phyloP scores from a whole-genome alignment of 139 green algal genomes.

The Zygnema circumcarinatum region DNA sequence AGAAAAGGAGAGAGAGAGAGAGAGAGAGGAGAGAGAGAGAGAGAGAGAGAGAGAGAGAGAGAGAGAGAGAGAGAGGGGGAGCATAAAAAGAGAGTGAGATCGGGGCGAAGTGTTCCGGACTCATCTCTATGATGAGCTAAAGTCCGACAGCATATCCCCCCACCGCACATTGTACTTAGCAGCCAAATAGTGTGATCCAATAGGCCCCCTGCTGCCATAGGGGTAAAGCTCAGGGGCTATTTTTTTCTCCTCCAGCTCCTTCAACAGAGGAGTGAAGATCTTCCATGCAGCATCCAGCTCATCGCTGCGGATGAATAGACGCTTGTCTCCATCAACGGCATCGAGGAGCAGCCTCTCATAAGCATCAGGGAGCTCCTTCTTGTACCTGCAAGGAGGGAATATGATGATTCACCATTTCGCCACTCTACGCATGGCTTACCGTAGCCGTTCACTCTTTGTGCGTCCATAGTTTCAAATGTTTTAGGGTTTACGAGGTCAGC shows the following conservation, averaged over 20 bases:
- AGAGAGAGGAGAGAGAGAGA: no score
- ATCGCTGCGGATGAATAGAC: slow-evolving; percentile 92
- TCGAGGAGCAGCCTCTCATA: slow-evolving; percentile 99
- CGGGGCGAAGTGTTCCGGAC: not conserved
- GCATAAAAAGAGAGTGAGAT: not conserved
- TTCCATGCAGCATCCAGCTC: slow-evolving; percentile 91
- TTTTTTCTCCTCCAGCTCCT: slow-evolving; percentile 65
- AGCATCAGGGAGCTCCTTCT: slow-evolving; percentile 83
- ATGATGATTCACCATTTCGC: no score
- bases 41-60: no score
- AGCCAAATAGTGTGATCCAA: slow-evolving; percentile 97
- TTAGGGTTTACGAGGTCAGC: no score
- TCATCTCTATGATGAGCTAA: not conserved
- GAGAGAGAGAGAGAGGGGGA: not conserved
- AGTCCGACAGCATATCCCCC: slow-evolving; percentile 74
- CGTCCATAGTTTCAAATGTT: no score
- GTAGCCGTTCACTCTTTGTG: no score
- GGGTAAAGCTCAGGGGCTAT: slow-evolving; percentile 95
- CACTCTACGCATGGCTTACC: no score
- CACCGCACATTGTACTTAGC: slow-evolving; percentile 95
- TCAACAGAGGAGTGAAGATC: slow-evolving; percentile 94
- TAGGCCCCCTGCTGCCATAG: slow-evolving; percentile 92
- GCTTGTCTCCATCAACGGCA: slow-evolving; percentile 91
- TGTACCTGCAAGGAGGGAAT: slow-evolving; percentile 54
- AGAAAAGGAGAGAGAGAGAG: not conserved